Evolutionary conservation across 2,329 filamentous ascomycete genomes (phyloP), one percentile per base, ranked within the genome.

Genomic region (Helotiales sp.): DNA sequence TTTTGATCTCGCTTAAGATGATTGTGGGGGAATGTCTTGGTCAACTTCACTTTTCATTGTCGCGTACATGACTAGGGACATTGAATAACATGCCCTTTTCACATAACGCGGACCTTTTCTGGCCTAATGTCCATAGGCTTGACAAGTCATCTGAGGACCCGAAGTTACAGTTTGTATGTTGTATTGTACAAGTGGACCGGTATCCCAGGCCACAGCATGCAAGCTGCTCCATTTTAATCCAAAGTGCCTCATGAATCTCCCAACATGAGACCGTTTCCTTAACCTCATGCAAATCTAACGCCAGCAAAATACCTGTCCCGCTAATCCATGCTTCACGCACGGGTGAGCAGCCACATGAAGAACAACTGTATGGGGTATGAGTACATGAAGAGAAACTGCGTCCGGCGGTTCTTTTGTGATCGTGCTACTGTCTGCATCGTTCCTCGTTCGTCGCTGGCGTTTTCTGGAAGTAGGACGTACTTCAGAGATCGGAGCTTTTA

Each of bases 381-480:
- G 81, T 99, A 97, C 73, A 94, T 85, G 79, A 97, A 97, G 72
- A 97, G 84, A 77, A 97, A 97, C 80, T 97, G 93, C 1, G 93
- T 97, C 70, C 94, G 86, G 78, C 93, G 89, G 80, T 91, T 96
- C 77, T 91, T 89, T 82, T 97, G 96, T 45, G 92, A 90, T 70
- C 94, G 88, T 30, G 93, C 93, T 68, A 96, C 91, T 2, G 88
- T 89, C 72, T 90, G 88, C 73, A 89, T 87, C 0, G 83, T 83
- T 13, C 83, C 84, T 65, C 82, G 85, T 63, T 85, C 86, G 74
- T 90, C 89, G 67, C 83, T 85, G 1, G 89, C 85, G 67, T 87
- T 93, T 77, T 97, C 93, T 0, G 96, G 96, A 5, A 99, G 87
- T 15, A 99, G 86, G 28, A 99, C 96, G 76, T 99, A 99, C 82